Conservation (phyloP, 306 rosid genomes). For the Heteromeles arbutifolia region DNA sequence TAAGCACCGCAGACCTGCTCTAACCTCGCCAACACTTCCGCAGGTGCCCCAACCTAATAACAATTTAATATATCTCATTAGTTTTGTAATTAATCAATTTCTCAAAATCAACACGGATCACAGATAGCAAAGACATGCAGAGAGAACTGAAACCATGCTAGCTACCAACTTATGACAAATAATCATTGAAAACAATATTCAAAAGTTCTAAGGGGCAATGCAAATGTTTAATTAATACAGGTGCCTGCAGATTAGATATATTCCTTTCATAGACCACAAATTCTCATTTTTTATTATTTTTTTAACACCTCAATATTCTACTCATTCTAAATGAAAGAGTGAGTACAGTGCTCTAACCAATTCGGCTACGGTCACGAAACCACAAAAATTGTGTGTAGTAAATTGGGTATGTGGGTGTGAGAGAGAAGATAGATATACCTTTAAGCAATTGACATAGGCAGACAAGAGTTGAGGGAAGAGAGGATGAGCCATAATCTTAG, state of each 20-base stretch:
- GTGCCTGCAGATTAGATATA: not conserved
- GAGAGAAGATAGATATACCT: conserved; percentile 11
- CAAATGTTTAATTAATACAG: not conserved
- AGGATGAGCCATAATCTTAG: conserved; percentile 39
- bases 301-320: too few relatives aligned
- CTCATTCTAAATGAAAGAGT: too few relatives aligned
- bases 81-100: not conserved
- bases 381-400: not conserved
- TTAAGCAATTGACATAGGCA: conserved; percentile 22
- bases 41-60: conserved; percentile 38
- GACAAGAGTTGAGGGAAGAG: conserved; percentile 31
- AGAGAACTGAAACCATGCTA: not conserved
- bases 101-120: not conserved
- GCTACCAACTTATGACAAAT: not conserved
- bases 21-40: conserved; percentile 36
- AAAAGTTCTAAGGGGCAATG: not conserved
- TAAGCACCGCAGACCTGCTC: conserved; percentile 17
- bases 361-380: too few relatives aligned
- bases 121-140: not conserved
- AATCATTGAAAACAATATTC: not conserved
- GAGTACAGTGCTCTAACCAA: too few relatives aligned
- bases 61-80: not conserved
- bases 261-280: not conserved
- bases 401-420: not conserved
- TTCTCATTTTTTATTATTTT: not conserved